Evolutionary conservation across 495 filamentous ascomycete species (phyloP), one percentile per base, ranked within the genome.

Genomic region (Penicillium cosmopolitanum): DNA sequence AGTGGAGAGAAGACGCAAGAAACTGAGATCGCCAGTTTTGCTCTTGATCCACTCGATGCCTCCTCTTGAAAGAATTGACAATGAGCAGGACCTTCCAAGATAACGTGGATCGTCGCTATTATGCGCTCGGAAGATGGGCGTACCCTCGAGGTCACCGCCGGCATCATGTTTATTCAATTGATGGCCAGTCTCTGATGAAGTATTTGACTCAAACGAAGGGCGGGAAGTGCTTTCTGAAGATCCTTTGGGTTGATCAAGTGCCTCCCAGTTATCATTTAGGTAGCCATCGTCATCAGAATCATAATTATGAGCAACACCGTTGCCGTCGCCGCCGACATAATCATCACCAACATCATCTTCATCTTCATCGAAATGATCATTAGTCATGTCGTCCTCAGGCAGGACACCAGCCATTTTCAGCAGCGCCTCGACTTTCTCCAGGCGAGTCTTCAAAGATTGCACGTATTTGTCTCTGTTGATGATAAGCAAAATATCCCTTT

Each of bases 21-120:
- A 97, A 4, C 88, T 92, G 15, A 67, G 82, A 65, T 97, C 94
- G 16, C 95, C 95, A 33, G 93, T 96, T 77, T 94, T 97, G 57
- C 90, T 87, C 64, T 96, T 97, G 51, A 98, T 93, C 94, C 96
- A 98, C 66, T 96, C 89, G 51, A 98, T 92, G 42, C 95, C 95
- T 69, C 94, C 93, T 19, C 91, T 91, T 2, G 93, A 97, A 72
- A 96, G 87, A 57, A 98, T 97, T 31, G 93, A 97, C 70, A 97
- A 90, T 6, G 92, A 92, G 4, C 92, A 97, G 0, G 92, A 96
- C 6, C 91, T 92, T 35, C 93, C 94, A 66, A 94, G 93, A 75
- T 96, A 98, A 73, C 92, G 80, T 28, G 91, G 92, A 66, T 98
- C 93, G 38, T 93, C 93, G 61, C 85, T 87, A 62, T 90, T 89